These are phyloP conservation scores for Medicago ruthenica DNA, from an alignment of 306 rosid genomes.

Conservation along the genomic window DNA sequence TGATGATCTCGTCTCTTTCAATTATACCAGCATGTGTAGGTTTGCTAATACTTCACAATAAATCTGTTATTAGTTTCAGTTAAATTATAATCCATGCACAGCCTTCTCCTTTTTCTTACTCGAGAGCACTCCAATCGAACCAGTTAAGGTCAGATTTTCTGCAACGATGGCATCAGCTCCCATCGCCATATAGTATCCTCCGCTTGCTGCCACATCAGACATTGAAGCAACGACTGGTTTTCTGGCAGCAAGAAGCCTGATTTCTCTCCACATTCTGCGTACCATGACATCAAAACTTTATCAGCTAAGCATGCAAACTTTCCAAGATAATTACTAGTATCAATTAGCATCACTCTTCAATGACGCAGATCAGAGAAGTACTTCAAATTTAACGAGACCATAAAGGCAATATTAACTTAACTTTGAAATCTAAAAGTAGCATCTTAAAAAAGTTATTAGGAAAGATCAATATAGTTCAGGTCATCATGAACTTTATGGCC, in stretches of 20 bases:
- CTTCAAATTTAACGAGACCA: constrained; percentile 30
- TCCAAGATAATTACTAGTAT: constrained; percentile 15
- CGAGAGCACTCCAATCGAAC: constrained; percentile 94
- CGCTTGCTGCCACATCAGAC: constrained; percentile 99
- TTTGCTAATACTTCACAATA: constrained; percentile 8
- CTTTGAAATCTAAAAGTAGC: constrained; percentile 22
- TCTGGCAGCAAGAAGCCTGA: constrained; percentile 87
- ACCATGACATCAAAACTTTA: constrained; percentile 34
- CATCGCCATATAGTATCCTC: constrained; percentile 99
- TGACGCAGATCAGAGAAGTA: constrained; percentile 28
- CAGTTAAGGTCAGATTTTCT: constrained; percentile 87
- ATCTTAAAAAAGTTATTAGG: constrained; percentile 3
- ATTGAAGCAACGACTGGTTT: constrained; percentile 95
- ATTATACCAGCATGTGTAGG: constrained; percentile 26
- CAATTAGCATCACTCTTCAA: constrained; percentile 28
- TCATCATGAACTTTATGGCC: constrained; percentile 26
- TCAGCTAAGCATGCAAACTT: constrained; percentile 19
- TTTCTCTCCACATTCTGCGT: constrained; percentile 98
- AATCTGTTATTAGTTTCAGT: constrained; percentile 25
- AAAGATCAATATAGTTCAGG: constrained; percentile 24
- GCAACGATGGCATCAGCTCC: constrained; percentile 91
- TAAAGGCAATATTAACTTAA: constrained; percentile 16
- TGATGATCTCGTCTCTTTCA: not conserved
- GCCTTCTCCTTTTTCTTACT: constrained; percentile 12
- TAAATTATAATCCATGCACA: constrained; percentile 18